Evolutionary conservation across 2,329 filamentous ascomycete species (phyloP), one percentile per base, ranked within the genome.

Genomic region (Diaporthe amygdali): DNA sequence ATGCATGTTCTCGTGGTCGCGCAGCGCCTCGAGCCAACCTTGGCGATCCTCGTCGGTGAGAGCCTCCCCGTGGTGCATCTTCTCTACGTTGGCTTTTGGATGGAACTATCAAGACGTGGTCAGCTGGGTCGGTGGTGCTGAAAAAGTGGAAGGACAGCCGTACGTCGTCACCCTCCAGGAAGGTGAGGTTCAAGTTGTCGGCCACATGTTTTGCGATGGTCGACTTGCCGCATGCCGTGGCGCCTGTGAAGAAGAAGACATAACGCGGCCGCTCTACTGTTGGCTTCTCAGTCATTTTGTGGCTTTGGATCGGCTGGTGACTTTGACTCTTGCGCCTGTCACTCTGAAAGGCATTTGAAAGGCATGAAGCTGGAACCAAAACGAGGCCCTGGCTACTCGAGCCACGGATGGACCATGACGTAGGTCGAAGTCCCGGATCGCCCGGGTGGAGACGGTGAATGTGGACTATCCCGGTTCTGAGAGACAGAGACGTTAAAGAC

Each of bases 11-110:
- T 83, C 81, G 76, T 84, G 86, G 74, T 89, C 83, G 71, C 88
- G 88, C 2, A 92, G 85, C 9, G 84, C 84, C 74, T 88, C 87
- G 51, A 95, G 88, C 93, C 93, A 95, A 81, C 93, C 93, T 90
- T 92, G 93, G 70, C 93, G 89, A 81, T 95, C 93, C 54, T 87
- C 88, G 78, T 95, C 93, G 67, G 90, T 93, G 12, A 95, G 86
- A 2, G 93, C 90, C 63, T 88, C 88, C 74, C 91, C 91, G 68
- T 84, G 83, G 75, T 87, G 84, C 93, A 95, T 95, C 80, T 95
- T 95, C 54, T 91, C 87, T 75, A 91, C 89, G 30, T 91, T 94
- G 76, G 89, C 84, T 41, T 85, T 84, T 0, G 90, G 88, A 59
- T 90, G 90, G 77, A 89, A 94, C 83, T 85, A 64, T 6, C 1